Evolutionary conservation across 164 flowering plant genomes (phyloP), one percentile per base, ranked within the genome.

Genomic region (Magnolia officinalis): DNA sequence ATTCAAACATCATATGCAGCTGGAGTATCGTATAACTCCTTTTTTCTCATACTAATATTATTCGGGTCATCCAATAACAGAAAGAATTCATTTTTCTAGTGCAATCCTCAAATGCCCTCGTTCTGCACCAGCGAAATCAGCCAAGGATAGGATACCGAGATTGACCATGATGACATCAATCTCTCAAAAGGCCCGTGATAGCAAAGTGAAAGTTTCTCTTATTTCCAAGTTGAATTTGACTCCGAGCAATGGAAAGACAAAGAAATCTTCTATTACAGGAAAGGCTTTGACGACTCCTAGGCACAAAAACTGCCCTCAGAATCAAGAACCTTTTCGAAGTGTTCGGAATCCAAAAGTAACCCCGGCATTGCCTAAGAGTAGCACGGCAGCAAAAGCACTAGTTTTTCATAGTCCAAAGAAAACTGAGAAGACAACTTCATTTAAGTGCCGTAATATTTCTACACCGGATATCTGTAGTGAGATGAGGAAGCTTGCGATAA

Each of bases 91-190:
- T 23, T 74, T 19, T 24, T 83, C 11, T 67, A 90, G 97, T 68
- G 70, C 79, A 26, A 81, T 63, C 6, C 21, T 75, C 81, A 91
- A 92, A 82, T 92, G 94, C 84, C 98, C 97, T 1, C 87, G 63
- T 24, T 87, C 99, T 20, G 99, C 92, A 71, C 99, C 98, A 45
- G 86, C 97, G 45, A 95, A 93, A 79, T 72, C 92, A 55, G 85
- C 95, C 24, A 91, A 82, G 83, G 71, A 89, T 50, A 87, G 92
- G 82, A 3, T 88, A n/a, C 81, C 96, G 50, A 90, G 85, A 80
- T 79, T 90, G 73, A 88, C 88, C 1, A 66, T 84, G 51, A 72
- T 89, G 58, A 81, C 94, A 65, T 88, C 88, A 1, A 72, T 90
- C 73, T 84, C 95, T 52, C 82, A 78, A 50, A 91, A 86, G 76